Conservation (phyloP, 2,329 filamentous ascomycete genomes). For the Cryoendolithus antarcticus region DNA sequence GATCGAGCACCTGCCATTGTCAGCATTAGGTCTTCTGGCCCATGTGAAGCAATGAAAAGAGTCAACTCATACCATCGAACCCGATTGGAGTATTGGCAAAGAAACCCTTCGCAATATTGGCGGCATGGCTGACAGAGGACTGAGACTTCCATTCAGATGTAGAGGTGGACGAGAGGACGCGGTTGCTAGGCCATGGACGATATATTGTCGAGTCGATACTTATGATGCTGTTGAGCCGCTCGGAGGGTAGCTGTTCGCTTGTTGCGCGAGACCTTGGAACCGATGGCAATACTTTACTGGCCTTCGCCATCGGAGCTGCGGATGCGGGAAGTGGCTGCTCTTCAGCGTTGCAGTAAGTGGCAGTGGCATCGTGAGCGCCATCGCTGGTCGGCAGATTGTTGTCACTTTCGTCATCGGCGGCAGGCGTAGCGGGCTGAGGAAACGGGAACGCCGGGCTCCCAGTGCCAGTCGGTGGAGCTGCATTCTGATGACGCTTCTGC, state of each 20-base stretch:
- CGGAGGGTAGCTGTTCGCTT: conserved; percentile 7
- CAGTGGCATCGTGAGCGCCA: background rate
- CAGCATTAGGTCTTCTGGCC: background rate
- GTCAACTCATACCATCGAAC: conserved; percentile 19
- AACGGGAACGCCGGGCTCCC: conserved; percentile 11
- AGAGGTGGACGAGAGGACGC: conserved; percentile 20
- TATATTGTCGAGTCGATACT: conserved; percentile 18
- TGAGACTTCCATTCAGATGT: conserved; percentile 19
- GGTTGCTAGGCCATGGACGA: conserved; percentile 13
- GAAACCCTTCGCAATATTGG: conserved; percentile 20
- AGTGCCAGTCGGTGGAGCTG: conserved; percentile 1
- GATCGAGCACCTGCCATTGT: conserved; percentile 3
- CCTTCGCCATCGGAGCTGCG: background rate
- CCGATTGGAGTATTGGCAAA: conserved; percentile 17
- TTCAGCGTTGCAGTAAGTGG: background rate
- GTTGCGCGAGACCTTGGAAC: conserved; percentile 1
- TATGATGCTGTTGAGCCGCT: conserved; percentile 16
- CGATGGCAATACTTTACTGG: background rate
- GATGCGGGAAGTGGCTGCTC: background rate
- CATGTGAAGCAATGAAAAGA: background rate
- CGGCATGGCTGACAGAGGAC: conserved; percentile 19
- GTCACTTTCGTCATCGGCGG: conserved; percentile 7
- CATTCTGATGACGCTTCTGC: conserved; percentile 15
- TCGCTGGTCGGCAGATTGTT: background rate
- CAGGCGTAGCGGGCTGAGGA: conserved; percentile 12